Percentiles rank a stretch among this genome's conserved stretches.
Conservation (phyloP, 805 yeast species). For the Pichia nanzhaoensis region DNA sequence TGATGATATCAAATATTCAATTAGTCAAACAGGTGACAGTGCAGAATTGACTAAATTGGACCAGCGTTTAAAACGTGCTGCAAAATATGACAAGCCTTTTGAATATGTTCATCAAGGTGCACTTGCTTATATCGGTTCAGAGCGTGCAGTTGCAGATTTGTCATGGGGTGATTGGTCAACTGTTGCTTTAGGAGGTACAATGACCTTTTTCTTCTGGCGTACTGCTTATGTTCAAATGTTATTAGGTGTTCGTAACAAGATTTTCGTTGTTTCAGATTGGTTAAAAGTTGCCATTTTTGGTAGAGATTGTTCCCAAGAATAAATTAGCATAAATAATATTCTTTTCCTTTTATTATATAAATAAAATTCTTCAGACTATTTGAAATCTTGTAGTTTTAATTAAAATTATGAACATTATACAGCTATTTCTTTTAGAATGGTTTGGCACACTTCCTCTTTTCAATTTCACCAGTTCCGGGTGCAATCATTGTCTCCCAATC, state of each 20-base stretch:
- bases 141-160: slow-evolving; percentile 89
- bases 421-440: slow-evolving; percentile 41
- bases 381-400: not conserved
- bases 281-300: slow-evolving; percentile 80
- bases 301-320: slow-evolving; percentile 82
- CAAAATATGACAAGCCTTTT: slow-evolving; percentile 50
- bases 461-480: slow-evolving; percentile 65
- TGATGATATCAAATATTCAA: slow-evolving; percentile 46
- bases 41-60: slow-evolving; percentile 34
- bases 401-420: not conserved
- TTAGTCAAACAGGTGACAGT: slow-evolving; percentile 32
- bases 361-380: not conserved
- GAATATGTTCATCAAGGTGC: slow-evolving; percentile 87
- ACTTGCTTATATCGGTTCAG: slow-evolving; percentile 88
- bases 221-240: slow-evolving; percentile 91
- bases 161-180: slow-evolving; percentile 73
- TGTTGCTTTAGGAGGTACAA: slow-evolving; percentile 74
- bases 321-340: not conserved
- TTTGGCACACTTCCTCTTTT: slow-evolving; percentile 85
- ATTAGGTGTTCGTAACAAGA: slow-evolving; percentile 80
- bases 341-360: not conserved
- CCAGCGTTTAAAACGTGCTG: slow-evolving; percentile 34
- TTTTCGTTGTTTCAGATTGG: slow-evolving; percentile 87
- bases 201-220: slow-evolving; percentile 92
- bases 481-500: slow-evolving; percentile 96